phyloP scores from a whole-genome alignment of 2,329 filamentous ascomycete species.

The Ophiostoma ulmi region DNA sequence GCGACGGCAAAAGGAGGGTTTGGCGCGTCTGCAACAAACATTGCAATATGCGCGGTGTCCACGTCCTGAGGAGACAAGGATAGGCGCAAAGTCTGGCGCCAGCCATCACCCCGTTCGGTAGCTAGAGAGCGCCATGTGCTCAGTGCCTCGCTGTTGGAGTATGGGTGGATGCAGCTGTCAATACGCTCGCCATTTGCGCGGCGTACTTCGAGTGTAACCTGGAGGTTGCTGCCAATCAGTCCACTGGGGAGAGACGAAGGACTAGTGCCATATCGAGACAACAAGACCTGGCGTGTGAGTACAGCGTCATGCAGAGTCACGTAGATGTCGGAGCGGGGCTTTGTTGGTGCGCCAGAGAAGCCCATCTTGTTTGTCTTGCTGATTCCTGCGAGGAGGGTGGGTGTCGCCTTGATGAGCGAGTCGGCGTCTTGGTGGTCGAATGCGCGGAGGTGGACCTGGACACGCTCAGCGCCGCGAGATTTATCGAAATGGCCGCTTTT shows the following conservation, averaged over 20 bases:
- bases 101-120: slow-evolving; percentile 70
- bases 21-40: slow-evolving; percentile 83
- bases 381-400: slow-evolving; percentile 78
- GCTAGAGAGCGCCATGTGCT: slow-evolving; percentile 87
- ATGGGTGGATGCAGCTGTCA: slow-evolving; percentile 79
- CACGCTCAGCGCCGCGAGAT: slow-evolving; percentile 64
- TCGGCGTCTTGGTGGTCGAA: slow-evolving; percentile 77
- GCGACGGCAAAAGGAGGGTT: slow-evolving; percentile 85
- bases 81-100: slow-evolving; percentile 84
- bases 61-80: slow-evolving; percentile 76
- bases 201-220: slow-evolving; percentile 84
- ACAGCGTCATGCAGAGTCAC: slow-evolving; percentile 74
- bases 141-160: slow-evolving; percentile 70
- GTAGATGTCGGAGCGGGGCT: slow-evolving; percentile 89
- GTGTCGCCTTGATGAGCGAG: slow-evolving; percentile 74
- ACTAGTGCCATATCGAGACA: slow-evolving; percentile 66
- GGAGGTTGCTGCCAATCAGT: slow-evolving; percentile 66
- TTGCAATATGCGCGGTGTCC: slow-evolving; percentile 73
- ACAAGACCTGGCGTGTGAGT: slow-evolving; percentile 67
- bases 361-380: slow-evolving; percentile 81
- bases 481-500: slow-evolving; percentile 69
- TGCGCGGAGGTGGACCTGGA: slow-evolving; percentile 73
- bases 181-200: slow-evolving; percentile 72
- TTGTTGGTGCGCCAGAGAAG: slow-evolving; percentile 86
- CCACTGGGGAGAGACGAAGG: slow-evolving; percentile 63